phyloP scores from a whole-genome alignment of 2,329 filamentous ascomycete genomes.

The Aspergillus ustus region DNA sequence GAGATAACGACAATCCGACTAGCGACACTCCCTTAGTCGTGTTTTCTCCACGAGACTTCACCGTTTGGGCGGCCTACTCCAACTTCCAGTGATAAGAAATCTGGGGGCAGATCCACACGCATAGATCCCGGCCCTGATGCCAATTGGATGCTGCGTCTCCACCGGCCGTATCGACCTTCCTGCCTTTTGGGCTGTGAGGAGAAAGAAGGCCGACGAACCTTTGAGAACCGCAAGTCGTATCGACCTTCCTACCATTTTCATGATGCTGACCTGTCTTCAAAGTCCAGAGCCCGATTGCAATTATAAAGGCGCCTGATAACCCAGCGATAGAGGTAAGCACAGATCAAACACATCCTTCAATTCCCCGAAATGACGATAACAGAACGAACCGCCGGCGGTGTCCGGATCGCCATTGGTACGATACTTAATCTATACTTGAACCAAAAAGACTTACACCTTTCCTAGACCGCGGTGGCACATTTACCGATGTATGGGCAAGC shows the following conservation, averaged over 20 bases:
- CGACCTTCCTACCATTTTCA: conserved; percentile 9
- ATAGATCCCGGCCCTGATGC: not conserved
- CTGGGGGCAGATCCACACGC: not conserved
- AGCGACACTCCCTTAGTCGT: not conserved
- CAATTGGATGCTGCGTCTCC: not conserved
- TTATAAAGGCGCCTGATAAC: not conserved
- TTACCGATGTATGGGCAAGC: conserved; percentile 42
- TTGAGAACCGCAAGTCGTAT: not conserved
- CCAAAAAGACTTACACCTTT: not conserved
- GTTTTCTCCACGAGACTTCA: not conserved
- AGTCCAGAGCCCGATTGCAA: not conserved
- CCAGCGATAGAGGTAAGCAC: not conserved
- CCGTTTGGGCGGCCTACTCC: not conserved
- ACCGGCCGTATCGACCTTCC: conserved; percentile 6
- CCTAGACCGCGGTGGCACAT: conserved; percentile 42
- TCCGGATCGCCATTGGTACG: conserved; percentile 19
- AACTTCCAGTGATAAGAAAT: not conserved
- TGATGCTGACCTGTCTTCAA: not conserved
- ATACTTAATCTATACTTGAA: not conserved
- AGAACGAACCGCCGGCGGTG: not conserved
- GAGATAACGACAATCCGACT: not conserved
- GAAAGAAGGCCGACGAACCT: not conserved
- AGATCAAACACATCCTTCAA: not conserved
- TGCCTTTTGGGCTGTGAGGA: not conserved
- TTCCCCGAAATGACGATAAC: not conserved